A percentile compares a stretch with the other conserved stretches of the same genome.
Conservation (phyloP, 2,329 filamentous ascomycete species). For the Pseudocercospora pini-densiflorae region DNA sequence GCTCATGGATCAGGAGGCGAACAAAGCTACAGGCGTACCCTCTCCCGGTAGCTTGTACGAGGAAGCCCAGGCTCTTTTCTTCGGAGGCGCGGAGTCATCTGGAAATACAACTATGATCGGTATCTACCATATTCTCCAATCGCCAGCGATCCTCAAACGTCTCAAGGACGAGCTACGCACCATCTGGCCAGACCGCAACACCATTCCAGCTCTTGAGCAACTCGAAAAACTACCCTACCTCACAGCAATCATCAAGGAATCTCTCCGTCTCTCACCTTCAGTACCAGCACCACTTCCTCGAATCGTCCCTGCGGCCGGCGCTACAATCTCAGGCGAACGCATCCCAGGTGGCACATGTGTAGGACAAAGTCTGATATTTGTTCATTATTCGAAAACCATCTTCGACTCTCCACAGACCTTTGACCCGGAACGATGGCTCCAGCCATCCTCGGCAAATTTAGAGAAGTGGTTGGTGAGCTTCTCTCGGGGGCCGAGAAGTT, state of each 20-base stretch:
- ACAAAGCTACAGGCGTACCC: conserved; percentile 41
- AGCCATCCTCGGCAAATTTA: conserved; percentile 18
- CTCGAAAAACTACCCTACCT: conserved; percentile 50
- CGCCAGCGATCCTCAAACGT: conserved; percentile 38
- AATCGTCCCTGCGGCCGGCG: conserved; percentile 51
- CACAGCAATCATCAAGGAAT: conserved; percentile 56
- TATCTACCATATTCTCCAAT: conserved; percentile 46
- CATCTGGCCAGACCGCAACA: conserved; percentile 15
- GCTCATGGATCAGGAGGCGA: conserved; percentile 40
- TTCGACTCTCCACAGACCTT: conserved; percentile 54
- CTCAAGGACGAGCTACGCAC: conserved; percentile 45
- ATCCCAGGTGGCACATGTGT: conserved; percentile 52
- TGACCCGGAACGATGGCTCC: conserved; percentile 55
- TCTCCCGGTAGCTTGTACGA: conserved; percentile 45
- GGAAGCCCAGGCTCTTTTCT: conserved; percentile 52
- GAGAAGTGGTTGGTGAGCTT: conserved; percentile 24
- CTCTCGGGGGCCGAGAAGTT: conserved; percentile 21
- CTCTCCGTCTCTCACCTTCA: conserved; percentile 51
- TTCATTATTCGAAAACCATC: conserved; percentile 55
- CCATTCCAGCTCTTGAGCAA: conserved; percentile 16
- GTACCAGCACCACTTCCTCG: conserved; percentile 51
- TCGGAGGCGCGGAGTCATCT: conserved; percentile 53
- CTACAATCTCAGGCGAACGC: conserved; percentile 49
- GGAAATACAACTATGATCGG: conserved; percentile 50
- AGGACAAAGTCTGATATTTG: conserved; percentile 54